phyloP scores from a whole-genome alignment of 306 rosid genomes.

The Corylus americana region DNA sequence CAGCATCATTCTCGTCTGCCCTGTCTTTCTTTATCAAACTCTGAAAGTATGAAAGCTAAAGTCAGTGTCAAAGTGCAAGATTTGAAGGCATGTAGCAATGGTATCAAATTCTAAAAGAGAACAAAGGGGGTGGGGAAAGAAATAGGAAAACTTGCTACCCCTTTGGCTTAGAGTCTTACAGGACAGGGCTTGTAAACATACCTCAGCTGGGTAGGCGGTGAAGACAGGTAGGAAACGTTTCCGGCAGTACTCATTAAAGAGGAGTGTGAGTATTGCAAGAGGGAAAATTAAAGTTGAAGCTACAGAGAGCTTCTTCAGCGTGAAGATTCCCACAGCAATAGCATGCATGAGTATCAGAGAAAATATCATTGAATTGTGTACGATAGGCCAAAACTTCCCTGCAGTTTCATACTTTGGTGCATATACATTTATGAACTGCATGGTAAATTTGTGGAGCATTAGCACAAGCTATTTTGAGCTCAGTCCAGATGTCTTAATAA shows the following conservation, averaged over 20 bases:
- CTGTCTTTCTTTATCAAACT: constrained; percentile 83
- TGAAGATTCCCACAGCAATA: constrained; percentile 89
- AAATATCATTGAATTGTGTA: constrained; percentile 78
- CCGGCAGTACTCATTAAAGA: constrained; percentile 91
- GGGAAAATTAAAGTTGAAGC: constrained; percentile 57
- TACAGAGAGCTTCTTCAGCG: constrained; percentile 59
- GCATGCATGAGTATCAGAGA: constrained; percentile 90
- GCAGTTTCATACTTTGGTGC: constrained; percentile 79
- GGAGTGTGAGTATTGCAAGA: constrained; percentile 81
- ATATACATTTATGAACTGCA: constrained; percentile 85
- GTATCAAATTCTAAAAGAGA: not conserved
- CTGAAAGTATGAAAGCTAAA: constrained; percentile 42
- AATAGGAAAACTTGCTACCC: not conserved
- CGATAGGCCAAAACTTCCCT: constrained; percentile 90
- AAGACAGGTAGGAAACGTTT: constrained; percentile 88
- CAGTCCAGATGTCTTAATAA: not conserved
- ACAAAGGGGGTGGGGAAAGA: not conserved
- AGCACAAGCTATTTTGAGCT: constrained; percentile 17
- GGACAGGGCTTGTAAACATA: constrained; percentile 34
- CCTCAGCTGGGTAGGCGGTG: constrained; percentile 79
- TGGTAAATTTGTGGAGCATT: constrained; percentile 26
- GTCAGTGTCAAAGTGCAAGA: constrained; percentile 18
- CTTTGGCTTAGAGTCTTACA: not conserved
- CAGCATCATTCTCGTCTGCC: constrained; percentile 54
- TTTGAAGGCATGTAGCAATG: not conserved